Base-by-base conservation (phyloP, 2,329 filamentous ascomycete genomes). In the Teratosphaeria pseudoeucalypti region DNA sequence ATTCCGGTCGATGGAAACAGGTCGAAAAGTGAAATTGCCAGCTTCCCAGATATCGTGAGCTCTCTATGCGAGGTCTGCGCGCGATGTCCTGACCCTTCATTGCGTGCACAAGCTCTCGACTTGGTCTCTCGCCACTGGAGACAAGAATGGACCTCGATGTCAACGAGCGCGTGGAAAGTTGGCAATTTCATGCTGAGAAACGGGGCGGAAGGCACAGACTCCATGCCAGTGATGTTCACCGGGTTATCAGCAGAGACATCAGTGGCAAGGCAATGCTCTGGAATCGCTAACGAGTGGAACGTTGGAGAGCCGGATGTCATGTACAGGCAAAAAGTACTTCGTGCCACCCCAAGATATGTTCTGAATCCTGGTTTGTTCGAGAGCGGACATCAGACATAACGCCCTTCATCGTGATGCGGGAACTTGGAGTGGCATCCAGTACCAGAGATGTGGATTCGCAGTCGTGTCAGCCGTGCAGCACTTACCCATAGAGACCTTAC, bases 91-190 rank as follows among this genome's bases (percentile, higher is more conserved):
- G 65, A 66, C 53, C 63, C 65, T 19, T 34, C 53, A 16, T 49
- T 68, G 32, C 58, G 64, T 11, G 57, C 63, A 12, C 57, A 58
- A 60, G 65, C 65, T 11, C 56, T 67, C 19, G 57, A 65, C 43
- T 58, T 67, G n/a, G 61, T 68, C 5, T 63, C 65, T 2, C 61
- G 61, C 16, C 64, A 66, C 55, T 63, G 64, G 11, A 29, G 60
- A 19, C 66, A 67, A 57, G 66, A 67, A 26, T 66, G 63, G 34
- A 61, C 66, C 59, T 67, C 63, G 62, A 62, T 57, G 3, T 64
- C 61, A 2, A 67, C 64, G 65, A 63, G 62, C 6, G 65, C 66
- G 9, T 68, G 64, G 63, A 67, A 68, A 37, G 62, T 67, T 12
- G 64, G 65, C 19, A 66, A 64, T 57, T 68, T 65, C 56, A 43